A percentile compares a stretch with the other conserved stretches of the same genome.
These are phyloP conservation scores for Pugionium dolabratum DNA, from an alignment of 345 rosid species.

Conservation along the genomic window DNA sequence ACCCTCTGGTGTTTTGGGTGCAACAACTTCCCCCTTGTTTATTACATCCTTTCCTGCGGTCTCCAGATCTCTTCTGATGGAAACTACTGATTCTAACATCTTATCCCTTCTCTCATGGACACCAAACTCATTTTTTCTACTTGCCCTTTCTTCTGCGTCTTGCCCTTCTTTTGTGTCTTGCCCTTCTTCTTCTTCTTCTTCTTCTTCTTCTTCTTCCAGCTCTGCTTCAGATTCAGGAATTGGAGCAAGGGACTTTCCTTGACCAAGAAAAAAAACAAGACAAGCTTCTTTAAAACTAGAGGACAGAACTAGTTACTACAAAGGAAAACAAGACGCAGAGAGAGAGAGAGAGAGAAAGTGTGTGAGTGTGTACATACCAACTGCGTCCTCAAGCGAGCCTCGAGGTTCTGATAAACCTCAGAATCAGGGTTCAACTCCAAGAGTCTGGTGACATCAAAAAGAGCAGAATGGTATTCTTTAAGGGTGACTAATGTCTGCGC, in stretches of 20 bases:
- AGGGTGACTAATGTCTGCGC: constrained; percentile 89
- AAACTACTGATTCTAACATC: constrained; percentile 13
- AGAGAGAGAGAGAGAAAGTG: constrained; percentile 2
- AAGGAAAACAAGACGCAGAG: neutral
- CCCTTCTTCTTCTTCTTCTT: constrained; percentile 25
- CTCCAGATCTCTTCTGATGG: constrained; percentile 36
- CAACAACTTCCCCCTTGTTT: constrained; percentile 35
- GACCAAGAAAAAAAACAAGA: constrained; percentile 49
- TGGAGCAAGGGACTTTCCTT: constrained; percentile 69
- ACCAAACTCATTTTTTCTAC: constrained; percentile 14
- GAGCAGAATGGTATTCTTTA: constrained; percentile 80
- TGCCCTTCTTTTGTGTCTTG: neutral
- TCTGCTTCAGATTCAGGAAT: constrained; percentile 51
- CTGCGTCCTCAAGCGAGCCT: constrained; percentile 84
- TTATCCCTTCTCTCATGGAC: constrained; percentile 6
- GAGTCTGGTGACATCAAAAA: constrained; percentile 86
- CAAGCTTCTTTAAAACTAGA: constrained; percentile 6
- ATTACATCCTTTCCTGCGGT: neutral
- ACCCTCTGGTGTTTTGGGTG: constrained; percentile 39
- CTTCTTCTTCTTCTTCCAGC: constrained; percentile 75
- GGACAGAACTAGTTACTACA: neutral
- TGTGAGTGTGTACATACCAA: constrained; percentile 49
- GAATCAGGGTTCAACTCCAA: constrained; percentile 80
- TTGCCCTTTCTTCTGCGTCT: neutral
- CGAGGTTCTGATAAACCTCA: constrained; percentile 77